phyloP scores from a whole-genome alignment of 805 yeast genomes.

The Grigorovia yakushimaensis region DNA sequence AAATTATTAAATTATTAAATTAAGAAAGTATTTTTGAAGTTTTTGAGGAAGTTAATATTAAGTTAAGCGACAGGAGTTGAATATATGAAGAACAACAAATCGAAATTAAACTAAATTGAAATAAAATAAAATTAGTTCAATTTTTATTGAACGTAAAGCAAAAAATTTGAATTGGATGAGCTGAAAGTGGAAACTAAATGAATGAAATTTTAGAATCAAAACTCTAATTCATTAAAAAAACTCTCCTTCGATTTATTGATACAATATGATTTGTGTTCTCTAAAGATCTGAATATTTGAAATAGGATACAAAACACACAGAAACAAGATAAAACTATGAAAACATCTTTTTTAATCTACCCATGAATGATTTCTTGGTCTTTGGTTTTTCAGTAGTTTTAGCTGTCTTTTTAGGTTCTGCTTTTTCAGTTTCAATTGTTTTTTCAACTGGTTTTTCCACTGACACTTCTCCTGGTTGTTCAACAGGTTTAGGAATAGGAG shows the following conservation, averaged over 20 bases:
- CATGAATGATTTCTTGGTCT: constrained; percentile 17
- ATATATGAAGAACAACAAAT: neutral
- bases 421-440: neutral
- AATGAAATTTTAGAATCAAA: too few species aligned
- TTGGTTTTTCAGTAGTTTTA: constrained; percentile 2
- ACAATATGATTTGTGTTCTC: too few species aligned
- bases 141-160: too few species aligned
- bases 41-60: too few species aligned
- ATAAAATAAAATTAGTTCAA: too few species aligned
- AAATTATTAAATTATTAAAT: too few species aligned
- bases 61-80: neutral
- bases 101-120: neutral
- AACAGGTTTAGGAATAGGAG: neutral
- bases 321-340: constrained; percentile 1
- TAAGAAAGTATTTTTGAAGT: too few species aligned
- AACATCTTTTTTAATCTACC: constrained; percentile 17
- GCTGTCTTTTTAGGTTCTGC: constrained; percentile 4
- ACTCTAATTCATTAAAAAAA: too few species aligned
- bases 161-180: too few species aligned
- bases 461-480: neutral
- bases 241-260: too few species aligned
- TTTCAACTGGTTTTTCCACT: neutral
- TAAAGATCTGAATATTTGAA: neutral
- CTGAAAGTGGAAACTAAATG: too few species aligned
- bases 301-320: neutral